Conservation (phyloP, 208 protist genomes). For the Porcisia hertigi region DNA sequence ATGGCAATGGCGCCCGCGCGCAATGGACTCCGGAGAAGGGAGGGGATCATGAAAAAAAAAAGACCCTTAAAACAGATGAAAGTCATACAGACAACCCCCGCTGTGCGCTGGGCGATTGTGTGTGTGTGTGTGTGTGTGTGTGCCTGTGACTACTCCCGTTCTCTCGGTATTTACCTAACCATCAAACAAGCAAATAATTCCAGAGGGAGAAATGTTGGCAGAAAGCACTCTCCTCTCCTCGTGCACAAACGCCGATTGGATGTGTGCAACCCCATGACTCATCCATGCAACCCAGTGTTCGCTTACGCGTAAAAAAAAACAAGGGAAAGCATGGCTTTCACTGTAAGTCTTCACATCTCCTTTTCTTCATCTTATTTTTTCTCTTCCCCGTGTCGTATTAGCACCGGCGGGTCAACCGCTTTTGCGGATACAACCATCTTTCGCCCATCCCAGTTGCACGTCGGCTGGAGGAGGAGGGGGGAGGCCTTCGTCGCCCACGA, state of each 20-base stretch:
- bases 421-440: no score
- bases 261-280: neutral
- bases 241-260: neutral
- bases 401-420: no score
- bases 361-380: no score
- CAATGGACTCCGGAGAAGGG: conserved; percentile 1
- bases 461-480: no score
- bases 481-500: no score
- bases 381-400: no score
- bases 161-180: neutral
- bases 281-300: neutral
- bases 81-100: no score
- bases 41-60: neutral
- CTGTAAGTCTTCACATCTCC: no score
- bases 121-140: neutral
- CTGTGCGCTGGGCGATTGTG: neutral
- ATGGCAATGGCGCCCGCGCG: neutral
- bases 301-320: no score
- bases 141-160: neutral
- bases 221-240: neutral
- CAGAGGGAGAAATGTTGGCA: neutral
- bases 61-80: no score
- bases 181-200: neutral
- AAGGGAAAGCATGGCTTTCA: no score
- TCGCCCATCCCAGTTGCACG: no score